Conservation (phyloP, 805 yeast species). For the Kazachstania viticola region DNA sequence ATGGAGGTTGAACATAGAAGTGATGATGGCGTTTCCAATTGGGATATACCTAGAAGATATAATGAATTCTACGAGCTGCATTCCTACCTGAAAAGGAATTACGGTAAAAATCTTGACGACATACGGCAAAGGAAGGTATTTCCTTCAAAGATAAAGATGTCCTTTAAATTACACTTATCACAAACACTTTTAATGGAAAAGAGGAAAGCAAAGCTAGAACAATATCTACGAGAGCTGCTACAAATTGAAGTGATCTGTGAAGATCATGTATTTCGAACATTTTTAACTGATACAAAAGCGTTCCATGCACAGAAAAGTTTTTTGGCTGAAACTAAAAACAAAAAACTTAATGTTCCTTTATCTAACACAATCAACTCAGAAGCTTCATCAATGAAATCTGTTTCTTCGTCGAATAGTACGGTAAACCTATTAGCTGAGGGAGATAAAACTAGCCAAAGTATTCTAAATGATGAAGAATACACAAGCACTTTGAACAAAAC, state of each 20-base stretch:
- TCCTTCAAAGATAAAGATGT: conserved; percentile 42
- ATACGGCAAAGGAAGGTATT: conserved; percentile 11
- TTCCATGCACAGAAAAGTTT: conserved; percentile 3
- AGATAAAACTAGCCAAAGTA: neutral
- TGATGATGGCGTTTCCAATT: conserved; percentile 50
- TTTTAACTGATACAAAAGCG: conserved; percentile 38
- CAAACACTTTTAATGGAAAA: conserved; percentile 50
- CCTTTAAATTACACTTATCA: conserved; percentile 53
- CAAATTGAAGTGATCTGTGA: conserved; percentile 59
- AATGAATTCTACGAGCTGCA: conserved; percentile 72
- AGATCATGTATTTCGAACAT: conserved; percentile 59
- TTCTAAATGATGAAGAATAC: neutral
- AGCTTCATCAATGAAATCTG: conserved; percentile 1
- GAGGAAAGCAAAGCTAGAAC: conserved; percentile 49
- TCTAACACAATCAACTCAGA: conserved; percentile 1
- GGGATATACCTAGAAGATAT: conserved; percentile 86
- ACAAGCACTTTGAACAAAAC: neutral
- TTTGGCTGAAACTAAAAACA: neutral
- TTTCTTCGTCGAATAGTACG: neutral
- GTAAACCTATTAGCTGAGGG: neutral
- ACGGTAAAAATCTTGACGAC: conserved; percentile 38
- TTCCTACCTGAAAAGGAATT: conserved; percentile 44
- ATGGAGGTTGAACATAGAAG: conserved; percentile 58
- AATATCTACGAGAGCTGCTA: conserved; percentile 47
- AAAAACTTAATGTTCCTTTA: neutral